Conservation (phyloP, 192 early-diverging fungal species). For the Linnemannia elongata region DNA sequence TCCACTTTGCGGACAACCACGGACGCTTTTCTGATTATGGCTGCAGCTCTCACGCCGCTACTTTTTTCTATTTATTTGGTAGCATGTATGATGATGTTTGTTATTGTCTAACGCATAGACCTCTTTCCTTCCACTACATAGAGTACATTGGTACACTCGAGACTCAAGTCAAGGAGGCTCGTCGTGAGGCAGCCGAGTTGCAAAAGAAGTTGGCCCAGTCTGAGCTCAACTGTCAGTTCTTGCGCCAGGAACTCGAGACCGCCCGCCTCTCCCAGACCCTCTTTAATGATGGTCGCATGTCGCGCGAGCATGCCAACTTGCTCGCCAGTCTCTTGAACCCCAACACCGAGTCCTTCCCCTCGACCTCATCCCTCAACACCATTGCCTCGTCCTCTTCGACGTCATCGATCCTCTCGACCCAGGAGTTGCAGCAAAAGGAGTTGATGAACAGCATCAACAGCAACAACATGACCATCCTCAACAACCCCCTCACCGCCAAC, state of each 20-base stretch:
- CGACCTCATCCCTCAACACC: background rate
- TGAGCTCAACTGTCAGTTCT: conserved; percentile 46
- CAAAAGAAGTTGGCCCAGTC: conserved; percentile 58
- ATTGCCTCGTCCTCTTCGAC: background rate
- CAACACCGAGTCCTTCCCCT: conserved; percentile 55
- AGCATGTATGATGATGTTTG: background rate
- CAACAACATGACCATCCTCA: conserved; percentile 56
- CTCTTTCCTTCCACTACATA: conserved; percentile 15
- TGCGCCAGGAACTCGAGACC: conserved; percentile 48
- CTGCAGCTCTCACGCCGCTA: background rate
- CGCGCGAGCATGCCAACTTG: conserved; percentile 46
- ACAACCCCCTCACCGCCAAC: conserved; percentile 25
- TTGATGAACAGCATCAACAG: conserved; percentile 49
- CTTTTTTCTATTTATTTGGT: conserved; percentile 9
- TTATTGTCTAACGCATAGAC: conserved; percentile 2
- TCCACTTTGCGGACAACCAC: background rate
- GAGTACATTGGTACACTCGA: conserved; percentile 74
- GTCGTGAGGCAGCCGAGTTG: conserved; percentile 65
- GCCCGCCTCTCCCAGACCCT: conserved; percentile 46
- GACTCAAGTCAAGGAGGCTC: conserved; percentile 66
- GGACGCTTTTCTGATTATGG: conserved; percentile 1
- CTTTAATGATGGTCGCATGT: conserved; percentile 51
- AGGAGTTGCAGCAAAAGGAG: conserved; percentile 45
- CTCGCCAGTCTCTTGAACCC: conserved; percentile 52
- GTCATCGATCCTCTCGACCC: background rate